These are phyloP conservation scores for Puccinia horiana DNA, from an alignment of 1,284 basidiomycete genomes.

Conservation along the genomic window DNA sequence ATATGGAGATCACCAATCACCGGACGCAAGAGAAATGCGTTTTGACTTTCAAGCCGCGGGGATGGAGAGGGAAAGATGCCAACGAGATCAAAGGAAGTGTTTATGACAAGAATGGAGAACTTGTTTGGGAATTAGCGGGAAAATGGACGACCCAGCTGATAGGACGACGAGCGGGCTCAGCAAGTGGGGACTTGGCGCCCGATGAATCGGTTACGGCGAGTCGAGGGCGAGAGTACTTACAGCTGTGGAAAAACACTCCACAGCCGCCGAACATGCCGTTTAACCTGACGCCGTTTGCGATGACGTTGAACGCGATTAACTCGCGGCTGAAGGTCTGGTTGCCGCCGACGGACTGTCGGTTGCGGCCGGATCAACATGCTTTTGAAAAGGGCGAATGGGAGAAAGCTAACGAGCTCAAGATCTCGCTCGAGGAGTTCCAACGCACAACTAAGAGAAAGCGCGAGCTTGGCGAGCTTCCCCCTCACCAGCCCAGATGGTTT, in stretches of 20 bases:
- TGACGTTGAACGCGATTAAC: slow-evolving; percentile 83
- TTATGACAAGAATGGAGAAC: slow-evolving; percentile 67
- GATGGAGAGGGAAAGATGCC: slow-evolving; percentile 88
- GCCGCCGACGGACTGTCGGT: slow-evolving; percentile 87
- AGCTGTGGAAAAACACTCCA: slow-evolving; percentile 83
- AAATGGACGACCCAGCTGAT: slow-evolving; percentile 94
- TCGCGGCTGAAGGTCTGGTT: slow-evolving; percentile 71
- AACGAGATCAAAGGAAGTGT: slow-evolving; percentile 89
- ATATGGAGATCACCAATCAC: slow-evolving; percentile 90
- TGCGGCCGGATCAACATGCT: slow-evolving; percentile 91
- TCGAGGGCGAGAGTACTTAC: slow-evolving; percentile 68
- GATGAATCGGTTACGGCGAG: slow-evolving; percentile 62
- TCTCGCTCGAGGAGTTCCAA: slow-evolving; percentile 83
- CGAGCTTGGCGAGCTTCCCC: slow-evolving; percentile 72
- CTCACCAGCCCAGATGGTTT: slow-evolving; percentile 72
- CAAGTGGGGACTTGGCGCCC: slow-evolving; percentile 69
- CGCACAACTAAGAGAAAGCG: slow-evolving; percentile 73
- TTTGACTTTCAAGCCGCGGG: slow-evolving; percentile 91
- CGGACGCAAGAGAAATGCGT: slow-evolving; percentile 85
- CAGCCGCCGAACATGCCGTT: slow-evolving; percentile 77
- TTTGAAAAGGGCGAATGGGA: slow-evolving; percentile 71
- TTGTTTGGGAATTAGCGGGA: slow-evolving; percentile 87
- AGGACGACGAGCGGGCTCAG: slow-evolving; percentile 69
- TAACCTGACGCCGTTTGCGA: slow-evolving; percentile 91
- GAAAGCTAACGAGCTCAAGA: slow-evolving; percentile 82